These are phyloP conservation scores for Cyclotella sp. DNA, from an alignment of 108 stramenopile genomes.

Conservation along the genomic window DNA sequence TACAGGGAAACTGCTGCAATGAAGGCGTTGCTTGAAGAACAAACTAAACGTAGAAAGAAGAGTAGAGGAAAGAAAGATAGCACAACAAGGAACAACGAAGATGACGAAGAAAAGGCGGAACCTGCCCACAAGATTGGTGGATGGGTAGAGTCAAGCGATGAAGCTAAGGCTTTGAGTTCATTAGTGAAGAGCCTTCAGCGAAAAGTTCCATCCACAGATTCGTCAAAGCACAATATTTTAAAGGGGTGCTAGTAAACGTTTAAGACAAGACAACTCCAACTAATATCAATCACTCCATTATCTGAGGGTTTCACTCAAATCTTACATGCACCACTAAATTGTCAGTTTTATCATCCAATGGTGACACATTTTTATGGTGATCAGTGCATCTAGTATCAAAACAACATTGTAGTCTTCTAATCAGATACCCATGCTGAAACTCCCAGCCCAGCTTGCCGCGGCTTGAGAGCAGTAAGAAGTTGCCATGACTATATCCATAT, in stretches of 20 bases:
- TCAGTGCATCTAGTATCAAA: no score
- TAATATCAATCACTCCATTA: no score
- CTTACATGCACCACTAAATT: no score
- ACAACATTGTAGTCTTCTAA: no score
- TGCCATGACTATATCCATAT: no score
- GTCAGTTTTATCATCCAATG: no score
- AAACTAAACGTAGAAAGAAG: conserved; percentile 80
- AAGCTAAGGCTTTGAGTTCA: conserved; percentile 61
- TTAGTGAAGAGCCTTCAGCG: conserved; percentile 70
- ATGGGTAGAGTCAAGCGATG: conserved; percentile 29
- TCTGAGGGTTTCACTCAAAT: no score
- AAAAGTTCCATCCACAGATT: conserved; percentile 30
- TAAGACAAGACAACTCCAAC: no score
- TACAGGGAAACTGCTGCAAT: conserved; percentile 93
- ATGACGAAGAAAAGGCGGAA: background rate
- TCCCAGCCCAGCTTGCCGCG: no score
- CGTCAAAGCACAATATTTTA: background rate
- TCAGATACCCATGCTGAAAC: no score
- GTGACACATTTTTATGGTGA: no score
- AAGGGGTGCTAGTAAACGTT: background rate
- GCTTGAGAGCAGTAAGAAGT: no score
- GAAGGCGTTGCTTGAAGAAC: conserved; percentile 84
- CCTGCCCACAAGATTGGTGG: background rate
- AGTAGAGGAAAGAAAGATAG: conserved; percentile 47
- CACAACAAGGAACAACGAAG: conserved; percentile 1